phyloP scores from a whole-genome alignment of 768 basidiomycete species.

The Phlegmacium glaucopus region DNA sequence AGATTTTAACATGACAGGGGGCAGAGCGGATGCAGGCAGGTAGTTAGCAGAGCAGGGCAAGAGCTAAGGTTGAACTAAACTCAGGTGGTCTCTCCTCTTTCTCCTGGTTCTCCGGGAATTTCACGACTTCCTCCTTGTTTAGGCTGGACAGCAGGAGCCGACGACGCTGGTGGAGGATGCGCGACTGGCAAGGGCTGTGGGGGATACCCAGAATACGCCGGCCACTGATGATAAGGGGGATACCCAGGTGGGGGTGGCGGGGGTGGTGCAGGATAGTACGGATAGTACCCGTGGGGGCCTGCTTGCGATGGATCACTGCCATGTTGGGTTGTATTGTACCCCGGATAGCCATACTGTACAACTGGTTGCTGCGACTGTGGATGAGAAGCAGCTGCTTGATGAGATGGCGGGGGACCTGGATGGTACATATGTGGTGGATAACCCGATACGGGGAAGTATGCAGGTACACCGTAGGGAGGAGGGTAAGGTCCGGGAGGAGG shows the following conservation, averaged over 20 bases:
- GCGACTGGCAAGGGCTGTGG: neutral
- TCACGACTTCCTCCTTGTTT: neutral
- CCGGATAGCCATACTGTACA: slow-evolving; percentile 10
- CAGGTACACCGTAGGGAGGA: slow-evolving; percentile 14
- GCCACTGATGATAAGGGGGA: slow-evolving; percentile 12
- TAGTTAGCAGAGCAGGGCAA: no score
- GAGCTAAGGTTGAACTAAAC: no score
- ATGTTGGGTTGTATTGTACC: slow-evolving; percentile 17
- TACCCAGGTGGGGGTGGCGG: slow-evolving; percentile 9
- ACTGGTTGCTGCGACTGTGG: slow-evolving; percentile 3
- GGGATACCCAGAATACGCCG: slow-evolving; percentile 13
- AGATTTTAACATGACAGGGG: no score
- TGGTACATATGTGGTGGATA: slow-evolving; percentile 14
- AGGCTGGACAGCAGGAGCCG: neutral
- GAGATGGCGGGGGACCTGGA: slow-evolving; percentile 5
- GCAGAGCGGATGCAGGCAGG: no score
- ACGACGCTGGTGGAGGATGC: neutral
- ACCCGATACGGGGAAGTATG: slow-evolving; percentile 12
- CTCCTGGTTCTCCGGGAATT: neutral
- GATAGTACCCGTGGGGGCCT: slow-evolving; percentile 4
- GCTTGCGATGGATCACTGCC: slow-evolving; percentile 27
- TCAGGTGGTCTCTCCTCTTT: neutral
- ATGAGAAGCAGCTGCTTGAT: slow-evolving; percentile 5
- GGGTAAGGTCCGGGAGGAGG: slow-evolving; percentile 12
- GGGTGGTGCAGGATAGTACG: neutral